Evolutionary conservation across 2,329 filamentous ascomycete genomes (phyloP).

Genomic region (Fusarium succisae): DNA sequence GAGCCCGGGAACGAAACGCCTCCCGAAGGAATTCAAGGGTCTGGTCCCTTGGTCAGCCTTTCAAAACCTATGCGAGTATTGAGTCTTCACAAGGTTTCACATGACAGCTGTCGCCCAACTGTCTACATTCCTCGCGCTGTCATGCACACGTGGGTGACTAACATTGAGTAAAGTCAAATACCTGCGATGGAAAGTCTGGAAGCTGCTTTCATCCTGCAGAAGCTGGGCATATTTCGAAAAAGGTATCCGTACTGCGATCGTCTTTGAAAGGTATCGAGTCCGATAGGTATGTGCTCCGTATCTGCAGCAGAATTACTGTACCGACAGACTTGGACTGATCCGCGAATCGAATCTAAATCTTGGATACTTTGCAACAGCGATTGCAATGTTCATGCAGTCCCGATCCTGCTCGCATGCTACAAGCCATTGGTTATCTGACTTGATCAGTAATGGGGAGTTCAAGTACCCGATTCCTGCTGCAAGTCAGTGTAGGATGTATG

Average conservation of each 20-base stretch:
- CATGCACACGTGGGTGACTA: conserved; percentile 26
- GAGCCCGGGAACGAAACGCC: conserved; percentile 23
- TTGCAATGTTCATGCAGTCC: neutral
- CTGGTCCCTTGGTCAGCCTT: conserved; percentile 13
- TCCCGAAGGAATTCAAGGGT: conserved; percentile 31
- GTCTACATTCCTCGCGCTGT: conserved; percentile 25
- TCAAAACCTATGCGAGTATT: neutral
- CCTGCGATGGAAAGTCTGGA: conserved; percentile 32
- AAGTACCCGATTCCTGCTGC: conserved; percentile 13
- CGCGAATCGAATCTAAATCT: conserved; percentile 23
- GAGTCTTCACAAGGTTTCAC: conserved; percentile 18
- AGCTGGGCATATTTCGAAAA: neutral
- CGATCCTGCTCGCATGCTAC: conserved; percentile 17
- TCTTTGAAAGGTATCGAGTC: neutral
- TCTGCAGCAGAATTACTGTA: neutral
- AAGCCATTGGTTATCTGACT: conserved; percentile 19
- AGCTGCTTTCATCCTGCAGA: conserved; percentile 12
- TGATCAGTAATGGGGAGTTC: neutral
- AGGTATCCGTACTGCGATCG: neutral
- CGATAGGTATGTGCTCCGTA: neutral
- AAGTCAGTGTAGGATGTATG: conserved; percentile 2
- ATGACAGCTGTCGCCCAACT: conserved; percentile 16
- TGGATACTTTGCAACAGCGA: conserved; percentile 14
- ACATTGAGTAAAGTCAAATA: conserved; percentile 32
- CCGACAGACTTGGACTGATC: conserved; percentile 14